phyloP scores from a whole-genome alignment of 2,329 filamentous ascomycete species.

The Passalora sequoiae region DNA sequence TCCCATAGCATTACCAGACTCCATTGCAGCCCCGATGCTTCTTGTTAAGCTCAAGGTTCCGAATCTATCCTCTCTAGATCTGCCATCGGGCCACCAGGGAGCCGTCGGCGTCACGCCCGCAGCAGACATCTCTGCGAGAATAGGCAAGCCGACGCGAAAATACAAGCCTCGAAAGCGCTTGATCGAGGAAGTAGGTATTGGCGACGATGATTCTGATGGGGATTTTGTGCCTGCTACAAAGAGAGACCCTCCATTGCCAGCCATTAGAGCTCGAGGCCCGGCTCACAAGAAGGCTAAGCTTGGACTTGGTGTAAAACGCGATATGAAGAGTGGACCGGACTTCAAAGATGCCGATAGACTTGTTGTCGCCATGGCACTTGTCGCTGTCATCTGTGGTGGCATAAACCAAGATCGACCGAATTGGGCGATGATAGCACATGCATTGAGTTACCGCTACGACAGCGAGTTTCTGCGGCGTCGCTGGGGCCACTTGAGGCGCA shows the following conservation, averaged over 20 bases:
- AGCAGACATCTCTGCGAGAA: neutral
- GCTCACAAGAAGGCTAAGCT: slow-evolving; percentile 1
- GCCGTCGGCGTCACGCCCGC: neutral
- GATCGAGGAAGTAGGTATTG: neutral
- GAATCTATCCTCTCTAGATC: neutral
- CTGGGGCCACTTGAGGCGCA: slow-evolving; percentile 31
- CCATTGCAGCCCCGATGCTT: neutral
- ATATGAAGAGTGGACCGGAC: slow-evolving; percentile 15
- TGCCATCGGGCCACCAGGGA: neutral
- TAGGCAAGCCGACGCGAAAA: slow-evolving; percentile 13
- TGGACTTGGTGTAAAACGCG: slow-evolving; percentile 8
- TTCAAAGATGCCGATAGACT: slow-evolving; percentile 32
- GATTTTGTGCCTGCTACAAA: slow-evolving; percentile 3
- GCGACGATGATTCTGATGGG: neutral
- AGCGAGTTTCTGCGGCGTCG: slow-evolving; percentile 36
- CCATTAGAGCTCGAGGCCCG: neutral
- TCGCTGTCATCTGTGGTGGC: slow-evolving; percentile 34
- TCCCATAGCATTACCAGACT: neutral
- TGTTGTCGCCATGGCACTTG: slow-evolving; percentile 30
- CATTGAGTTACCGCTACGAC: slow-evolving; percentile 36
- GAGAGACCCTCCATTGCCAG: neutral
- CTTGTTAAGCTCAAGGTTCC: slow-evolving; percentile 5
- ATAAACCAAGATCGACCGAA: slow-evolving; percentile 33
- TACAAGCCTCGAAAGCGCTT: slow-evolving; percentile 7
- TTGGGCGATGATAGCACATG: slow-evolving; percentile 40